A percentile compares a stretch with the other conserved stretches of the same genome.
Evolutionary conservation across 345 rosid species (phyloP).

Genomic region (Eucalyptus cloeziana): DNA sequence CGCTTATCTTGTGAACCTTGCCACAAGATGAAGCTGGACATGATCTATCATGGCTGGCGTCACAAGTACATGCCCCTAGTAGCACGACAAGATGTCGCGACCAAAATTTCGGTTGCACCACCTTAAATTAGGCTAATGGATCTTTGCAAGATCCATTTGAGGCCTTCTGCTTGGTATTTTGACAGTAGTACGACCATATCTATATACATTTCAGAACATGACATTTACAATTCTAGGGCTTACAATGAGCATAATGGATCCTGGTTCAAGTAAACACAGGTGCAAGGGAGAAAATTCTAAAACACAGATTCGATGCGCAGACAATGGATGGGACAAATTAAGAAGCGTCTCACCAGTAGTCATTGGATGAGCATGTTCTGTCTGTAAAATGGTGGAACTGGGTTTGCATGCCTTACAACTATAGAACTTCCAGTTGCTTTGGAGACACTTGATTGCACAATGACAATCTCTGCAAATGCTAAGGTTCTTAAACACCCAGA

Average conservation of each 20-base stretch:
- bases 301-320: neutral
- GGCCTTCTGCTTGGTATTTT: neutral
- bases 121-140: too few species aligned
- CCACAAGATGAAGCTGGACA: neutral
- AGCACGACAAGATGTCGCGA: neutral
- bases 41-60: neutral
- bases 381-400: conserved; percentile 49
- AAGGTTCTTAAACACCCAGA: conserved; percentile 34
- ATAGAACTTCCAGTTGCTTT: neutral
- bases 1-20: neutral
- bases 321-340: neutral
- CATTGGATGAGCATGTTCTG: conserved; percentile 54
- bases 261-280: neutral
- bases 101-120: too few species aligned
- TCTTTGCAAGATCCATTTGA: neutral
- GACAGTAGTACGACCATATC: neutral
- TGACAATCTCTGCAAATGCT: conserved; percentile 58
- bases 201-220: neutral
- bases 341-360: conserved; percentile 27
- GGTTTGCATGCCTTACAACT: conserved; percentile 33
- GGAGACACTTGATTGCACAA: conserved; percentile 30
- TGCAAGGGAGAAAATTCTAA: neutral
- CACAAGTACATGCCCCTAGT: neutral
- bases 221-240: too few species aligned
- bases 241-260: neutral